A percentile compares a stretch with the other conserved stretches of the same genome.
Conservation (phyloP, 1,139 yeast genomes). For the Kazachstania sp. region DNA sequence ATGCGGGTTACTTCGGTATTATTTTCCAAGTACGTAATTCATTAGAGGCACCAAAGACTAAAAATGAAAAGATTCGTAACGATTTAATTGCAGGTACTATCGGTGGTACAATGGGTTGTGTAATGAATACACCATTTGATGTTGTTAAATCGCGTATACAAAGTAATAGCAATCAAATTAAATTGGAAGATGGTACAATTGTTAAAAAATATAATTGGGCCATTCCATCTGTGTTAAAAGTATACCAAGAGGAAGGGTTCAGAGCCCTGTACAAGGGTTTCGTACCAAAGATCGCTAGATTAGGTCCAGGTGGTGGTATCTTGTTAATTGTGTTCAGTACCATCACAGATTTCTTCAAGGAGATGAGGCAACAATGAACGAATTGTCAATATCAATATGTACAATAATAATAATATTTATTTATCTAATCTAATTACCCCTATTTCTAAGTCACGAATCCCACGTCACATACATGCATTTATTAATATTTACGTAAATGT, state of each 20-base stretch:
- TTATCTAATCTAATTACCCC: too few species aligned
- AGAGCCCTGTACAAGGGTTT: conserved; percentile 87
- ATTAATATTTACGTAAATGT: too few species aligned
- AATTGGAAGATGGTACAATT: conserved; percentile 38
- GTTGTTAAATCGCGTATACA: conserved; percentile 97
- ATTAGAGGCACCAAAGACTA: conserved; percentile 68
- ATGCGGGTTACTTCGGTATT: conserved; percentile 95
- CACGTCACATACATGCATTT: not conserved
- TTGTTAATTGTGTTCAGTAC: conserved; percentile 89
- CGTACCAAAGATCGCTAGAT: conserved; percentile 91
- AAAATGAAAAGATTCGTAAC: conserved; percentile 67
- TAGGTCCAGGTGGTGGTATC: conserved; percentile 99
- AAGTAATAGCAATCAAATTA: conserved; percentile 28
- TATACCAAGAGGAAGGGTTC: conserved; percentile 84
- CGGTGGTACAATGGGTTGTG: conserved; percentile 95
- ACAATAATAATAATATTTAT: not conserved
- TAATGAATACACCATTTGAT: conserved; percentile 92
- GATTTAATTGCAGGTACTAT: conserved; percentile 88
- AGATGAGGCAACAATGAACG: conserved; percentile 9
- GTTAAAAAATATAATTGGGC: conserved; percentile 86
- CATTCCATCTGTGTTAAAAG: conserved; percentile 64
- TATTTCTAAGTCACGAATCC: too few species aligned
- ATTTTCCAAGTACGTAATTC: conserved; percentile 76
- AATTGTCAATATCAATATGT: not conserved
- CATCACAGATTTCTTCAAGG: conserved; percentile 89